Evolutionary conservation across 371 early-diverging fungal species (phyloP), one percentile per base, ranked within the genome.

Genomic region (Nematocida minor): DNA sequence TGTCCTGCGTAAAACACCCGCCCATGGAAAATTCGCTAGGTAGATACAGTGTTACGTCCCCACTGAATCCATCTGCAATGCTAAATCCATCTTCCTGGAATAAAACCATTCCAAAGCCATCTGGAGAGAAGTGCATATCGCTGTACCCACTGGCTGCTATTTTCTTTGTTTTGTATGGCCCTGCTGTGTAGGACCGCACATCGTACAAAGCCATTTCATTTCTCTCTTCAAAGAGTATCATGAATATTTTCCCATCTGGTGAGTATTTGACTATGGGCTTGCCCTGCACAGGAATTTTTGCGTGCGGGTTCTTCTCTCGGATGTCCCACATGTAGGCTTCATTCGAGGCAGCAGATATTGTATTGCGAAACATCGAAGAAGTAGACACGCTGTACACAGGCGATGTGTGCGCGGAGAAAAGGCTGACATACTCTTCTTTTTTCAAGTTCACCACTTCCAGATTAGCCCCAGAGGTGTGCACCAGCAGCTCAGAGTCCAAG

Each of bases 181-280:
- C 77, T 48, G 49, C 60, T 7, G 25, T 29, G 38, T 63, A 74
- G 7, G 77, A 62, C 14, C 77, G 77, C 48, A 44, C 63, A 31
- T 74, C 77, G 48, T 64, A 74, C 22, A 74, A 44, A 27, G 44
- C n/a, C 63, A 74, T 74, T 34, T 74, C 77, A 18, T 55, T 38
- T 31, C 2, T 74, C 32, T 66, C 77, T 29, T 46, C 54, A 74
- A 74, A 62, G 2, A 74, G 42, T 18, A 63, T 18, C 16, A 46
- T 27, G 41, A 74, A 64, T 20, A 74, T 32, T 27, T 22, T 16
- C 4, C 48, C 60, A 20, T 64, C 77, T n/a, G 77, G 77, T 4
- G 54, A 64, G 55, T 74, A 74, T 44, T 48, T 48, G 22, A 22
- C 14, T 25, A 74, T 0, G 11, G 55, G 27, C 0, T 32, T 22